phyloP scores from a whole-genome alignment of 768 basidiomycete species.

The Trametes cubensis region DNA sequence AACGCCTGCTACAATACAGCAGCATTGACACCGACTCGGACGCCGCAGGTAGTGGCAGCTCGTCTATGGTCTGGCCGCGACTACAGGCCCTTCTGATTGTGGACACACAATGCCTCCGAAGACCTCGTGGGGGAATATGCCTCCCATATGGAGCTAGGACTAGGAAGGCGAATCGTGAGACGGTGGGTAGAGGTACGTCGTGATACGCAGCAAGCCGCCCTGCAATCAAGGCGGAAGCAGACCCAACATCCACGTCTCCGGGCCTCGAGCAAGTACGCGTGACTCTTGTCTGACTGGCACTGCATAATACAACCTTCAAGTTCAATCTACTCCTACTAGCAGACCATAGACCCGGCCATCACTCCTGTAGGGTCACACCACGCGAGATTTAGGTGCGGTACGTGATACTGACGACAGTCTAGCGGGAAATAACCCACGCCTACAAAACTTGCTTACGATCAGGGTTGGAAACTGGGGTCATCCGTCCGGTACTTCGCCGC shows the following conservation, averaged over 20 bases:
- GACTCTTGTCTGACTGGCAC: no score
- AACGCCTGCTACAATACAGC: neutral
- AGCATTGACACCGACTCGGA: neutral
- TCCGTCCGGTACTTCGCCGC: constrained; percentile 20
- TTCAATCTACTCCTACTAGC: no score
- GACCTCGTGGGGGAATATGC: neutral
- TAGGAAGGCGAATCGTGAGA: neutral
- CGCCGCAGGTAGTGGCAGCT: neutral
- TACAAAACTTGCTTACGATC: neutral
- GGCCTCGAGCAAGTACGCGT: no score
- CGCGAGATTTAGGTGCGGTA: neutral
- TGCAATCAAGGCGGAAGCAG: no score
- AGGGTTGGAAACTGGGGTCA: neutral
- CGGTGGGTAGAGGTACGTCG: neutral
- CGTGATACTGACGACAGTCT: neutral
- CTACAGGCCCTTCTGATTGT: neutral
- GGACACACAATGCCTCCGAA: neutral
- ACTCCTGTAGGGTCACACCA: no score
- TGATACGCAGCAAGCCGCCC: no score
- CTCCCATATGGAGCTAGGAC: neutral
- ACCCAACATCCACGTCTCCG: no score
- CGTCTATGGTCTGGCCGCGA: neutral
- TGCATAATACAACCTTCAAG: no score
- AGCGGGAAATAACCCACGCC: neutral
- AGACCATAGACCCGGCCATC: no score